Percentiles rank a stretch among this genome's conserved stretches.
These are phyloP conservation scores for Apiospora koreana DNA, from an alignment of 2,329 filamentous ascomycete genomes.

Conservation along the genomic window DNA sequence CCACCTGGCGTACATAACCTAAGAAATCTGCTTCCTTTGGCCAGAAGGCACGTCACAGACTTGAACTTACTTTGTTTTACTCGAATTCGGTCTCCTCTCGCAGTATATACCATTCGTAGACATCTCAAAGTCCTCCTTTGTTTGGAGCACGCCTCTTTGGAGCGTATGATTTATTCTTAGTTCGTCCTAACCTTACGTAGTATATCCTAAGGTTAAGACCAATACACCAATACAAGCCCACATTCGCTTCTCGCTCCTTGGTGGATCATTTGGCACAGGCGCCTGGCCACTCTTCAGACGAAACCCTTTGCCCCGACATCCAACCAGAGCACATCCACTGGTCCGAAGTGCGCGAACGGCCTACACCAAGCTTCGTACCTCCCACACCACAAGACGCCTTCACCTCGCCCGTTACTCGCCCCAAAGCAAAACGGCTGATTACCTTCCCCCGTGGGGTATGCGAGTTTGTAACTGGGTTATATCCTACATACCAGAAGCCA, in stretches of 20 bases:
- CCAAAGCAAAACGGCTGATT: not conserved
- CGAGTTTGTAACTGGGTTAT: not conserved
- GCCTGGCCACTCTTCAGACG: conserved; percentile 13
- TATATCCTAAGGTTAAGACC: too few relatives aligned
- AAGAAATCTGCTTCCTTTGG: not conserved
- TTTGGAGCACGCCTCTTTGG: not conserved
- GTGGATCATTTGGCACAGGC: conserved; percentile 13
- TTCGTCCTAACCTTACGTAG: not conserved
- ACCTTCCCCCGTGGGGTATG: not conserved
- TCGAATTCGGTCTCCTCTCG: not conserved
- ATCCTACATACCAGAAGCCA: not conserved
- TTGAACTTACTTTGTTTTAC: not conserved
- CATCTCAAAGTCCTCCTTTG: not conserved
- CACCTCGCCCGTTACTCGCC: not conserved
- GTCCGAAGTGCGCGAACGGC: conserved; percentile 24
- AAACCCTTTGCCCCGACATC: conserved; percentile 30
- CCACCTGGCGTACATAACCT: not conserved
- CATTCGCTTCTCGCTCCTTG: not conserved
- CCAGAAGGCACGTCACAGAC: not conserved
- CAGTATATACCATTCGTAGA: not conserved
- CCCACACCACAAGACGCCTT: not conserved
- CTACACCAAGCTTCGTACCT: not conserved
- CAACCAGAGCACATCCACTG: conserved; percentile 35
- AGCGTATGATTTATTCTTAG: not conserved
- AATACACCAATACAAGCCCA: not conserved